Base-by-base conservation (phyloP, 2,329 filamentous ascomycete genomes). In the Ophiobolus disseminans region DNA sequence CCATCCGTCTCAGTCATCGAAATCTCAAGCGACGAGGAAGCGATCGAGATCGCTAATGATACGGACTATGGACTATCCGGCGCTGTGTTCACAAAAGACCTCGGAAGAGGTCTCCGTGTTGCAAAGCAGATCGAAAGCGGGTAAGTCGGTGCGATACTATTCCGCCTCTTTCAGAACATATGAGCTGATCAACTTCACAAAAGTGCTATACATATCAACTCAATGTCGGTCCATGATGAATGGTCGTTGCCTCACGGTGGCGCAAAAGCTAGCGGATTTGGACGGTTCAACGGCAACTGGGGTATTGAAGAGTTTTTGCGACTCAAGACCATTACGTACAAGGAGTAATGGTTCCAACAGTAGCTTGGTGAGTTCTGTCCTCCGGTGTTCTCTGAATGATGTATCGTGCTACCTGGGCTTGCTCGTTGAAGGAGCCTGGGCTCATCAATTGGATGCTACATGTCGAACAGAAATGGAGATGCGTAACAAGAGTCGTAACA, bases 41-140 rank as follows among this genome's bases (percentile, higher is more conserved):
- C 89, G 0, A 72, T 94, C 19, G 75, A 78, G 22, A 76, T 93
- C 14, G 89, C 90, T 11, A 95, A 96, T 65, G 88, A 93, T 61
- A 91, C 87, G 1, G 87, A 91, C 40, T 94, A 91, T 66, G 90
- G 90, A 3, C 79, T 95, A 8, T 78, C 80, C 2, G 81, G 85
- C 3, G 82, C 89, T 0, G 82, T 95, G 2, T 95, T 91, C 69
- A 91, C 89, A 0, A 76, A 82, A 57, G 85, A 90, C 65, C 73
- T 93, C 19, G 72, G 62, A 0, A 57, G 76, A 22, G 77, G 75
- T 1, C 45, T 79, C 26, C 66, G 70, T 38, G 65, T 80, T 36
- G 77, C 77, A 4, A 75, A 66, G 61, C 69, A 73, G 46, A 73
- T 79, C 32, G 76, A 93, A 67, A 80, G 82, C 20, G 90, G 87